Evolutionary conservation across 2,329 filamentous ascomycete genomes (phyloP).

Genomic region (Grosmannia penicillata): DNA sequence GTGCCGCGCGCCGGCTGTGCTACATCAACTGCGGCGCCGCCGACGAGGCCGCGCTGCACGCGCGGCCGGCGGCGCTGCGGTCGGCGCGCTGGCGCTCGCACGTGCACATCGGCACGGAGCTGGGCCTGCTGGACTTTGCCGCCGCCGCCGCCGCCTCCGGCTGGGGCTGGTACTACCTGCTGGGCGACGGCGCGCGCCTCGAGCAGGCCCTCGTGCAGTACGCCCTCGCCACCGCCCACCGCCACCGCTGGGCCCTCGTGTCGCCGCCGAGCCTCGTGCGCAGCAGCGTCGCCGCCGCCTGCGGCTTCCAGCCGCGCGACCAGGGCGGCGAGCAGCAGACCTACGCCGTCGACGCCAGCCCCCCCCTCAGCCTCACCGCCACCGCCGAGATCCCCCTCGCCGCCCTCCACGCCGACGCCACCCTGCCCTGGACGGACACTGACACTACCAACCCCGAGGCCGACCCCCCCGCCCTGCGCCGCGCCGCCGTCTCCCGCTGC

Average conservation of each 20-base stretch:
- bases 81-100: conserved; percentile 50
- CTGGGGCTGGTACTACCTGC: conserved; percentile 96
- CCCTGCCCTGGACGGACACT: conserved; percentile 32
- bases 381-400: conserved; percentile 94
- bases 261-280: conserved; percentile 86
- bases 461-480: conserved; percentile 49
- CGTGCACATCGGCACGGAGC: conserved; percentile 69
- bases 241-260: conserved; percentile 64
- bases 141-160: conserved; percentile 69
- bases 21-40: conserved; percentile 59
- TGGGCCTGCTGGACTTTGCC: conserved; percentile 85
- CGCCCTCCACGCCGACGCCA: conserved; percentile 67
- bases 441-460: conserved; percentile 30
- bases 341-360: conserved; percentile 49
- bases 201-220: conserved; percentile 90
- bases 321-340: conserved; percentile 84
- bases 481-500: conserved; percentile 77
- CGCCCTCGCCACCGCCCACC: conserved; percentile 57
- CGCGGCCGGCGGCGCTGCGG: conserved; percentile 9
- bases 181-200: conserved; percentile 83
- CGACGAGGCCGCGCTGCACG: conserved; percentile 9
- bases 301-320: conserved; percentile 89
- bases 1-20: conserved; percentile 50
- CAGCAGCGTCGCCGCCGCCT: conserved; percentile 75
- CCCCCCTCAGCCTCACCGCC: conserved; percentile 59